phyloP scores from a whole-genome alignment of 1,139 yeast species.

The Pichia sp. region DNA sequence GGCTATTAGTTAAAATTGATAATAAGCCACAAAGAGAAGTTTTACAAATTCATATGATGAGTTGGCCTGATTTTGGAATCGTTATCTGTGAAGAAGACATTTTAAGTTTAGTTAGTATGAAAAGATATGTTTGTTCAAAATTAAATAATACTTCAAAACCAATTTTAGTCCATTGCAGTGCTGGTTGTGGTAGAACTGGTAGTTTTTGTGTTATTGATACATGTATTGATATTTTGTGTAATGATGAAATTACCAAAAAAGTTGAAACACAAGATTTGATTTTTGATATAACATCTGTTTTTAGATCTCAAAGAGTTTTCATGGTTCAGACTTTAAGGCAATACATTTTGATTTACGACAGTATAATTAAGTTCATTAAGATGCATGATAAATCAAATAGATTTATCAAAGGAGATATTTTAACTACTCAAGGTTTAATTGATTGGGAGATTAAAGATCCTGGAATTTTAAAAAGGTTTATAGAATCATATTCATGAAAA shows the following conservation, averaged over 20 bases:
- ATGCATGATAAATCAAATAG: conserved; percentile 3
- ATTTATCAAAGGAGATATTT: conserved; percentile 1
- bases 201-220: conserved; percentile 49
- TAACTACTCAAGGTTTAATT: conserved; percentile 12
- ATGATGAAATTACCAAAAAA: conserved; percentile 1
- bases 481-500: conserved; percentile 4
- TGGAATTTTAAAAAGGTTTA: conserved; percentile 12
- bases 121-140: conserved; percentile 30
- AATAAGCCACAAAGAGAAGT: conserved; percentile 30
- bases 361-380: conserved; percentile 25
- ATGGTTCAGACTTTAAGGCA: conserved; percentile 57
- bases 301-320: conserved; percentile 47
- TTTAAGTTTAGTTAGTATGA: conserved; percentile 38
- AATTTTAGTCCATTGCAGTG: conserved; percentile 49
- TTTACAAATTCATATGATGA: conserved; percentile 43
- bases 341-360: conserved; percentile 45
- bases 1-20: conserved; percentile 31
- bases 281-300: conserved; percentile 37
- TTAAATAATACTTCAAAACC: conserved; percentile 26
- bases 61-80: conserved; percentile 53
- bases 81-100: conserved; percentile 37
- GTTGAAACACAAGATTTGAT: conserved; percentile 34
- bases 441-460: conserved; percentile 17
- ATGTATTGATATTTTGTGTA: conserved; percentile 34
- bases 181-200: conserved; percentile 59